Conservation (phyloP, 495 filamentous ascomycete genomes). For the Chaetomium cochliodes region DNA sequence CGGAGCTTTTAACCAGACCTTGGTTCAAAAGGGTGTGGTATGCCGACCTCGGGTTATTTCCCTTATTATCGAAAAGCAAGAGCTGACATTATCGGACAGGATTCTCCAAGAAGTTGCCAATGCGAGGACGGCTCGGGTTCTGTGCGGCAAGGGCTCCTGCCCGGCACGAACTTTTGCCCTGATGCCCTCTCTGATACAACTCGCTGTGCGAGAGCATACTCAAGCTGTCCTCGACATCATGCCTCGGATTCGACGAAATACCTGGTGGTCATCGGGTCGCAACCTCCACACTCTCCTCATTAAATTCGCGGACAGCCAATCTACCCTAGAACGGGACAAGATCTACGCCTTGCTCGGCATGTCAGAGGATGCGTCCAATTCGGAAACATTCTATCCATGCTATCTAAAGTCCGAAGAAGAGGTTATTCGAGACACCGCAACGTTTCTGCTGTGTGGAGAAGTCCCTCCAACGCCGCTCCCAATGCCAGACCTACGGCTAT, state of each 20-base stretch:
- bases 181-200: constrained; percentile 27
- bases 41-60: too few relatives aligned
- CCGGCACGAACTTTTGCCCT: constrained; percentile 32
- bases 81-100: background rate
- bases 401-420: background rate
- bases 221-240: constrained; percentile 43
- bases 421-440: background rate
- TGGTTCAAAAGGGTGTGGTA: constrained; percentile 30
- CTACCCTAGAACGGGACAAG: constrained; percentile 33
- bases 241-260: constrained; percentile 31
- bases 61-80: too few relatives aligned
- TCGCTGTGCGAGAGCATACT: constrained; percentile 14
- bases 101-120: constrained; percentile 28
- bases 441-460: background rate
- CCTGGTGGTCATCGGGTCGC: constrained; percentile 34
- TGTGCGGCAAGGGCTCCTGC: constrained; percentile 33
- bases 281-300: constrained; percentile 33
- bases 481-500: too few relatives aligned
- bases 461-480: too few relatives aligned
- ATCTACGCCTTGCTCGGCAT: constrained; percentile 42
- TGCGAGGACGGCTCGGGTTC: constrained; percentile 1
- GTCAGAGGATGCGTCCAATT: constrained; percentile 21
- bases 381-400: background rate
- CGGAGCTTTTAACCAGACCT: background rate
- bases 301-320: constrained; percentile 35